Evolutionary conservation across 1,139 yeast genomes (phyloP), one percentile per base, ranked within the genome.

Genomic region (Arxiozyma telluris): DNA sequence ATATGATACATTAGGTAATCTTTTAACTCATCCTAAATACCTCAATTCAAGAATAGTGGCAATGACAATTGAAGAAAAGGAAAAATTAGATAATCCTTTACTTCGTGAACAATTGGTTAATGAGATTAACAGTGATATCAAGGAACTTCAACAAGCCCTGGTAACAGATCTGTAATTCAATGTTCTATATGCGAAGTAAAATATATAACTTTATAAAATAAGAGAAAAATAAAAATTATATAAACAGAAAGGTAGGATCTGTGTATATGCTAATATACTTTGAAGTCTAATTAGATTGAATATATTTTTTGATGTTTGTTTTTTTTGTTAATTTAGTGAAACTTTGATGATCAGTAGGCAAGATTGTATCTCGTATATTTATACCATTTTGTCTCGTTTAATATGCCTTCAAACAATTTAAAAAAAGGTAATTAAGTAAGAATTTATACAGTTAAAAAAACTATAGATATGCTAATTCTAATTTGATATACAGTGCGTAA

Each of bases 1-100:
- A 59, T 72, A 75, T 21, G 80, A 77, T 51, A 78, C 84, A 22
- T 70, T 89, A 58, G 82, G 80, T 53, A 85, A 88, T 62, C 75
- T 90, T 53, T 74, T 89, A 58, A 84, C 91, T 46, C 97, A 91
- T 69, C 96, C 96, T 18, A 88, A 88, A 67, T 90, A 83, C 59
- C 73, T 91, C 57, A 79, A 87, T 6, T 80, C 94, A 6, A 74
- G 94, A 57, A 76, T 87, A 2, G 75, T 78, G 2, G 81, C 91
- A 1, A 78, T 86, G 17, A 78, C 82, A 4, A 54, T 74, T 1
- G 94, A 86, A 54, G 94, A 87, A 62, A 85, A 81, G 60, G 73
- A 76, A 48, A 60, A 79, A 18, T 70, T 82, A 51, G 78, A 69
- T 70, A 80, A 78, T 4, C 84, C 76, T 15, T 64, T 62, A 25